These are phyloP conservation scores for Zarea fungicola DNA, from an alignment of 2,329 filamentous ascomycete species.

Conservation along the genomic window DNA sequence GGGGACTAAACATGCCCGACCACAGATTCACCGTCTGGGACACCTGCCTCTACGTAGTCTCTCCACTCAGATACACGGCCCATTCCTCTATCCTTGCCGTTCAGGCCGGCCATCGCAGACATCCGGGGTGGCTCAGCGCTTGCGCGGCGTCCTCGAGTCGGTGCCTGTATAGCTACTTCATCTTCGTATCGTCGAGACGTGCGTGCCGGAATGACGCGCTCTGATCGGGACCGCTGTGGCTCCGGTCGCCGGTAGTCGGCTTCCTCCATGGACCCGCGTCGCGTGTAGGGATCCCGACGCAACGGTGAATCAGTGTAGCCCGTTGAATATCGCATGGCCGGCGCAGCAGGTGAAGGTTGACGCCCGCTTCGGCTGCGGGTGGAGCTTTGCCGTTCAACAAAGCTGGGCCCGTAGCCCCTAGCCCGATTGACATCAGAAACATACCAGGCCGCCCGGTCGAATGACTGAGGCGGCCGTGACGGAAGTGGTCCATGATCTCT, in stretches of 20 bases:
- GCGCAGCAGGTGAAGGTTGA: constrained; percentile 7
- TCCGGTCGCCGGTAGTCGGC: neutral
- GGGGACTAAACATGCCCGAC: constrained; percentile 12
- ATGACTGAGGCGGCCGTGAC: constrained; percentile 19
- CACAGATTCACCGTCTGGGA: constrained; percentile 29
- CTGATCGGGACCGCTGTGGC: constrained; percentile 7
- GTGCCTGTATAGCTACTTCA: constrained; percentile 25
- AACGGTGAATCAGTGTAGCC: neutral
- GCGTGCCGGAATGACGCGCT: constrained; percentile 7
- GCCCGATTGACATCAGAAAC: constrained; percentile 38
- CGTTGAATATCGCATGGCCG: constrained; percentile 4
- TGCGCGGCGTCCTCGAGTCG: constrained; percentile 23
- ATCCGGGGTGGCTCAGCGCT: constrained; percentile 27
- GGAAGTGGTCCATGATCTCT: constrained; percentile 19
- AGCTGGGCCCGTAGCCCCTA: constrained; percentile 36
- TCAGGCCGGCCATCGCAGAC: constrained; percentile 44
- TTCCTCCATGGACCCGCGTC: neutral
- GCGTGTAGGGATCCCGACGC: neutral
- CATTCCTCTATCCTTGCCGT: constrained; percentile 39
- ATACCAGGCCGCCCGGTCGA: constrained; percentile 35
- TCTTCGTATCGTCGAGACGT: constrained; percentile 24
- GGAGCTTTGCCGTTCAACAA: constrained; percentile 46
- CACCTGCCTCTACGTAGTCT: constrained; percentile 40
- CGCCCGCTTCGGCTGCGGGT: constrained; percentile 29
- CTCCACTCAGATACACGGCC: constrained; percentile 46